phyloP scores from a whole-genome alignment of 1,284 basidiomycete genomes.

The Wolfiporia cocos region DNA sequence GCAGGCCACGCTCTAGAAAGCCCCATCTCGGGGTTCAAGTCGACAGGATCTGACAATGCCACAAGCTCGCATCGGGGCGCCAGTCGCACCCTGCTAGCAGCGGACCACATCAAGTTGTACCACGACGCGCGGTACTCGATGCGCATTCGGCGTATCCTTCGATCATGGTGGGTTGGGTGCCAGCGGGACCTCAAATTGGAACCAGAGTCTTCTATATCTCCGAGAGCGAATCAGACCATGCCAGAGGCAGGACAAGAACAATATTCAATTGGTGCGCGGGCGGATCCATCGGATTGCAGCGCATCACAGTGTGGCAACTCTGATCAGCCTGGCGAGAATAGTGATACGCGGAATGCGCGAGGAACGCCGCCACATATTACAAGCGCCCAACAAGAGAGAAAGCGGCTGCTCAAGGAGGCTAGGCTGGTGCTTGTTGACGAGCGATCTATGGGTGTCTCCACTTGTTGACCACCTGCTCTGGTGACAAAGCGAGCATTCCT shows the following conservation, averaged over 20 bases:
- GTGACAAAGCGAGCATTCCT: too few relatives aligned
- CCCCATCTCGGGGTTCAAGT: not conserved
- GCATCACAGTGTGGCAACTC: too few relatives aligned
- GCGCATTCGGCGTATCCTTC: constrained; percentile 43
- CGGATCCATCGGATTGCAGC: not conserved
- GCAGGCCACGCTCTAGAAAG: constrained; percentile 2
- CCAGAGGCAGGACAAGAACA: too few relatives aligned
- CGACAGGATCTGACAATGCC: not conserved
- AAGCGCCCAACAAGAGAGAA: constrained; percentile 6
- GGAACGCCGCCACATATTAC: too few relatives aligned
- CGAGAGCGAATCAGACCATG: too few relatives aligned
- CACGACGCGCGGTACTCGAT: constrained; percentile 47
- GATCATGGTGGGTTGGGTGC: constrained; percentile 35
- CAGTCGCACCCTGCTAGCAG: constrained; percentile 20
- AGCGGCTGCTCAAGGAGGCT: constrained; percentile 14
- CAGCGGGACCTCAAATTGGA: not conserved
- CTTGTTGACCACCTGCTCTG: too few relatives aligned
- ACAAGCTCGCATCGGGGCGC: too few relatives aligned
- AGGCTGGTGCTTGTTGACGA: constrained; percentile 16
- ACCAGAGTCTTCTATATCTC: too few relatives aligned
- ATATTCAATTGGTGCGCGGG: not conserved
- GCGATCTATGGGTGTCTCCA: constrained; percentile 10
- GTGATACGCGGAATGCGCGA: not conserved
- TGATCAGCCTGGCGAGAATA: too few relatives aligned
- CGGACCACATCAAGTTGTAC: constrained; percentile 58